These are phyloP conservation scores for Claviceps paspali DNA, from an alignment of 2,329 filamentous ascomycete genomes.

Conservation along the genomic window DNA sequence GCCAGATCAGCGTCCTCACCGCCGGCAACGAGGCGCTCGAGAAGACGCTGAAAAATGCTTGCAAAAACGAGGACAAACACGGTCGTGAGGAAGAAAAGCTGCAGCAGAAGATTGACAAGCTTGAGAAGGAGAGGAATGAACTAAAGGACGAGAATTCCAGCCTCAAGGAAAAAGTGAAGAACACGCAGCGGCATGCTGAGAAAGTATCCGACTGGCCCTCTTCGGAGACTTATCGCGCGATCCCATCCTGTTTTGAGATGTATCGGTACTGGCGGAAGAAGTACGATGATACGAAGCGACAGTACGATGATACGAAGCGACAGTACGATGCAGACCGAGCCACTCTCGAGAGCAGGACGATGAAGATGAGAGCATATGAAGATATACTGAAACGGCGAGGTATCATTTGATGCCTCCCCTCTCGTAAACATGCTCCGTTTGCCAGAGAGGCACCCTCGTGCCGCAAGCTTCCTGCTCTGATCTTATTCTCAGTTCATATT, in stretches of 20 bases:
- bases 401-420: constrained; percentile 12
- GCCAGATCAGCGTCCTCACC: constrained; percentile 20
- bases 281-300: constrained; percentile 13
- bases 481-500: too few relatives aligned
- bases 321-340: constrained; percentile 15
- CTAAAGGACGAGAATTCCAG: constrained; percentile 18
- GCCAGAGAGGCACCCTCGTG: too few relatives aligned
- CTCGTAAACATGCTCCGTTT: too few relatives aligned
- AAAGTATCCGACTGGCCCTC: constrained; percentile 17
- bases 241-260: too few relatives aligned
- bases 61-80: constrained; percentile 16
- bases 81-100: constrained; percentile 17
- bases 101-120: constrained; percentile 17
- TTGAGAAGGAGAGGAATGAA: constrained; percentile 21
- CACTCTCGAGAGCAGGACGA: constrained; percentile 15
- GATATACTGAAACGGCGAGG: constrained; percentile 18
- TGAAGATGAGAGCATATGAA: constrained; percentile 20
- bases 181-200: constrained; percentile 20
- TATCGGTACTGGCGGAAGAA: constrained; percentile 17
- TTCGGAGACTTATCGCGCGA: constrained; percentile 21
- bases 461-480: too few relatives aligned
- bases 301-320: constrained; percentile 13
- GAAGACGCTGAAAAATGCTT: constrained; percentile 18
- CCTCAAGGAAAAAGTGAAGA: constrained; percentile 17
- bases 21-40: constrained; percentile 26